Base-by-base conservation (phyloP, 805 yeast genomes). In the Ogataea trehaloabstinens region DNA sequence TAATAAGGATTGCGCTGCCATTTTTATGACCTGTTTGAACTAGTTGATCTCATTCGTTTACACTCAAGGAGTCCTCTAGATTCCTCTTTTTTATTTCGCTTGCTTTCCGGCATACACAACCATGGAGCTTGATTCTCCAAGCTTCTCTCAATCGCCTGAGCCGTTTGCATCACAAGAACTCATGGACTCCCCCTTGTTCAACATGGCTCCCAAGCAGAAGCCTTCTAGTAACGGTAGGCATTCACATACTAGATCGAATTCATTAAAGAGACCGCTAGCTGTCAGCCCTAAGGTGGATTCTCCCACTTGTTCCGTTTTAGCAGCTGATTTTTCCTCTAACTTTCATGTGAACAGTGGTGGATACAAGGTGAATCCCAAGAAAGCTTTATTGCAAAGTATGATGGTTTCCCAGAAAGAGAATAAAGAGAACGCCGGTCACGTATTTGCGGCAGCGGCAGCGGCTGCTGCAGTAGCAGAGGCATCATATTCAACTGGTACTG, bases 271-370 rank as follows among this genome's bases (percentile, higher is more conserved):
- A 24, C 69, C 70, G 1, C 43, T 60, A 16, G 41, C 52, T 2
- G 28, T 43, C 32, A 57, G 67, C 37, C 60, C 68, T 10, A 61
- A 57, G 44, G 64, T 61, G 31, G 72, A 68, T 39, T 60, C 70
- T 2, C 74, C 76, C 7, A 58, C 68, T 6, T 54, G 57, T 4
- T 54, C 68, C 0, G 60, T 56, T 1, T 46, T 66, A 19, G 67
- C 68, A 4, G 69, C 66, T 20, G 68, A 66, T 39, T 53, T 66
- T 21, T 52, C 63, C 8, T 53, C 63, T 24, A 66, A 66, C 48
- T 64, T 66, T 45, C 70, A 64, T 43, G 62, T 64, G 24, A 54
- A 52, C 35, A 40, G 37, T 30, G 41, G 35, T 16, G 35, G 44
- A 19, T 40, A 41, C 36, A 45, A 44, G 17, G 20, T 35, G 27